Percentiles rank a stretch among this genome's conserved stretches.
These are phyloP conservation scores for Leccinum subgranulosum DNA, from an alignment of 768 basidiomycete species.

Conservation along the genomic window DNA sequence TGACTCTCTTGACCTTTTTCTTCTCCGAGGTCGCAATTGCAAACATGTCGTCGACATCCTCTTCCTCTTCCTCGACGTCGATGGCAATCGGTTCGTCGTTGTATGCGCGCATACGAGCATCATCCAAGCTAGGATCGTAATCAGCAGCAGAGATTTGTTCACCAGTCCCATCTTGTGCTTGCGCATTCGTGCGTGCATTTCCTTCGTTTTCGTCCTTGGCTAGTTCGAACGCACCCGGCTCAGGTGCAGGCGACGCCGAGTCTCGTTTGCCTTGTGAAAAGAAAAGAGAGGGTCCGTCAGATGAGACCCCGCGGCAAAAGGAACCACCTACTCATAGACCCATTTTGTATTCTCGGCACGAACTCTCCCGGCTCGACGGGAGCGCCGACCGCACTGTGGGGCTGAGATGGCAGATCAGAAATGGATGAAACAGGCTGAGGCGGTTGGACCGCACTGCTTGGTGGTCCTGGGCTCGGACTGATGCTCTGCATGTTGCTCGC, in stretches of 20 bases:
- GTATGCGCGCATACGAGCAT: constrained; percentile 67
- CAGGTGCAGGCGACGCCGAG: constrained; percentile 58
- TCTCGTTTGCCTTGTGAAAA: constrained; percentile 43
- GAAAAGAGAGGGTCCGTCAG: not conserved
- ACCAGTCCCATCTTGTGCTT: constrained; percentile 43
- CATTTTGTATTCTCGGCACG: constrained; percentile 13
- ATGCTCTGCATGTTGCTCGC: constrained; percentile 41
- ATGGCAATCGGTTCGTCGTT: constrained; percentile 35
- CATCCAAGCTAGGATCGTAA: constrained; percentile 85
- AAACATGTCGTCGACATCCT: constrained; percentile 96
- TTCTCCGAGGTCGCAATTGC: constrained; percentile 51
- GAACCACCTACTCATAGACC: constrained; percentile 20
- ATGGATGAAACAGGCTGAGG: constrained; percentile 53
- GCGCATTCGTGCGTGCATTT: constrained; percentile 43
- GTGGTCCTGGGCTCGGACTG: constrained; percentile 58
- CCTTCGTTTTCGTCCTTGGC: constrained; percentile 62
- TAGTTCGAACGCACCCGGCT: constrained; percentile 59
- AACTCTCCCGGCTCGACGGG: constrained; percentile 22
- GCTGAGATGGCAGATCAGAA: constrained; percentile 64
- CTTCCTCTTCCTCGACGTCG: constrained; percentile 57
- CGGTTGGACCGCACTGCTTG: constrained; percentile 75
- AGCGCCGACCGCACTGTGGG: constrained; percentile 42
- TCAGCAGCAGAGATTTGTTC: constrained; percentile 90
- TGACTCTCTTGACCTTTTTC: constrained; percentile 54
- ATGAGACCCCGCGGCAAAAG: not conserved